These are phyloP conservation scores for Plasmopara viticola DNA, from an alignment of 352 stramenopile genomes.

Conservation along the genomic window DNA sequence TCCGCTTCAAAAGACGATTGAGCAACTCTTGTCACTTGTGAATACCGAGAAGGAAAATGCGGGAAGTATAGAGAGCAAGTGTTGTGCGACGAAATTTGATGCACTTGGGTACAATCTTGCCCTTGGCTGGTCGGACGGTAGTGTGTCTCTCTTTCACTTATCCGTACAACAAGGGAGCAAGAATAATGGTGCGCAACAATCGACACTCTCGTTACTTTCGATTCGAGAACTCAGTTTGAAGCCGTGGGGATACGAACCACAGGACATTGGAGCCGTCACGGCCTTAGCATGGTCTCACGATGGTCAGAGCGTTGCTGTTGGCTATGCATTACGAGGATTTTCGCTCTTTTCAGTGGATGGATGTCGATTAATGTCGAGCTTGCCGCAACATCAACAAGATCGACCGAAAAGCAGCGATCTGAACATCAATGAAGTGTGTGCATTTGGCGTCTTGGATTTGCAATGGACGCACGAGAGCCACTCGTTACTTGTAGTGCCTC, in stretches of 20 bases:
- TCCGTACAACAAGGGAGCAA: conserved; percentile 16
- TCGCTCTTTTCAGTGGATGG: conserved; percentile 75
- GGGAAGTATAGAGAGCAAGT: conserved; percentile 18
- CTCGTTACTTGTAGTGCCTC: conserved; percentile 53
- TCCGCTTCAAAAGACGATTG: conserved; percentile 47
- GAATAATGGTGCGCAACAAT: neutral
- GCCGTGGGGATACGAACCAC: conserved; percentile 51
- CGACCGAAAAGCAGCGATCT: conserved; percentile 20
- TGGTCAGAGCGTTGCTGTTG: conserved; percentile 48
- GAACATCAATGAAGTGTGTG: conserved; percentile 49
- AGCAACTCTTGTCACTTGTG: conserved; percentile 69
- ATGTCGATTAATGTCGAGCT: conserved; percentile 75
- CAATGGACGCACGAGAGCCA: conserved; percentile 60
- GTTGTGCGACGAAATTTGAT: conserved; percentile 51
- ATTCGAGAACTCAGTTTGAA: conserved; percentile 56
- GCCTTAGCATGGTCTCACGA: conserved; percentile 65
- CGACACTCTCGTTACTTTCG: conserved; percentile 40
- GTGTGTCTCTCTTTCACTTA: conserved; percentile 59
- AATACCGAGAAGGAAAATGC: conserved; percentile 42
- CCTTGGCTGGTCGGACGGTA: conserved; percentile 68
- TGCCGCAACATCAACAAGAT: conserved; percentile 71
- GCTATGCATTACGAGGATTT: conserved; percentile 69
- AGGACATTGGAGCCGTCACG: conserved; percentile 55
- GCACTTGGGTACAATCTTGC: conserved; percentile 41
- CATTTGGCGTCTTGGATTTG: conserved; percentile 48